These are phyloP conservation scores for Phytophthora litchii DNA, from an alignment of 352 stramenopile species.

Conservation along the genomic window DNA sequence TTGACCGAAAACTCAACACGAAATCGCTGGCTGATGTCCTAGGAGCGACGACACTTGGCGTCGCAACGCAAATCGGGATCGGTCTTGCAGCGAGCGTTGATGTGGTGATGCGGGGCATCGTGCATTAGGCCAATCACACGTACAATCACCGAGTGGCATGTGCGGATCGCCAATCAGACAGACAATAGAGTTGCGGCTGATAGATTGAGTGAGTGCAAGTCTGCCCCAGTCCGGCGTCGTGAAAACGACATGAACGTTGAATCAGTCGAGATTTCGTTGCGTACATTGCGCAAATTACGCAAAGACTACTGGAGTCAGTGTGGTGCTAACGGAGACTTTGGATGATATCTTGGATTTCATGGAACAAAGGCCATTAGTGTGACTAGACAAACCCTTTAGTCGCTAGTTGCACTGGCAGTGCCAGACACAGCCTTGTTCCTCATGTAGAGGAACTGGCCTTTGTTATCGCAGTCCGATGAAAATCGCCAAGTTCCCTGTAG, in stretches of 20 bases:
- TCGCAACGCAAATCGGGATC: conserved; percentile 20
- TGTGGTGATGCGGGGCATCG: conserved; percentile 22
- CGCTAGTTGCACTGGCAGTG: not conserved
- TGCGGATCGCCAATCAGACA: conserved; percentile 28
- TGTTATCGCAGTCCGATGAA: not conserved
- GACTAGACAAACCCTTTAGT: not conserved
- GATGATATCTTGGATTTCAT: conserved; percentile 22
- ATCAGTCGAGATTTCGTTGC: not conserved
- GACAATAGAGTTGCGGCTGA: conserved; percentile 4
- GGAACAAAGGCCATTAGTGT: conserved; percentile 13
- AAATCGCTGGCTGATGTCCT: conserved; percentile 6
- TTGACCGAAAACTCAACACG: not conserved
- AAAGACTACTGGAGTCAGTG: conserved; percentile 7
- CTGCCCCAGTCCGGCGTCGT: conserved; percentile 4
- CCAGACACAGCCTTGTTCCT: too few relatives aligned
- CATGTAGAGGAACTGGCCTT: too few relatives aligned
- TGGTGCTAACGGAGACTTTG: conserved; percentile 5
- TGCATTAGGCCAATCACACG: conserved; percentile 26
- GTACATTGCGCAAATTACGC: not conserved
- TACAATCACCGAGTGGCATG: conserved; percentile 20
- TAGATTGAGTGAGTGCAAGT: conserved; percentile 4
- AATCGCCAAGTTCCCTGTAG: not conserved
- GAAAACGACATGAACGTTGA: not conserved
- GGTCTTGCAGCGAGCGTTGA: conserved; percentile 9
- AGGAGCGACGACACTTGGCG: conserved; percentile 15